Evolutionary conservation across 2,329 filamentous ascomycete species (phyloP).

Genomic region (Clathrospora elynae): DNA sequence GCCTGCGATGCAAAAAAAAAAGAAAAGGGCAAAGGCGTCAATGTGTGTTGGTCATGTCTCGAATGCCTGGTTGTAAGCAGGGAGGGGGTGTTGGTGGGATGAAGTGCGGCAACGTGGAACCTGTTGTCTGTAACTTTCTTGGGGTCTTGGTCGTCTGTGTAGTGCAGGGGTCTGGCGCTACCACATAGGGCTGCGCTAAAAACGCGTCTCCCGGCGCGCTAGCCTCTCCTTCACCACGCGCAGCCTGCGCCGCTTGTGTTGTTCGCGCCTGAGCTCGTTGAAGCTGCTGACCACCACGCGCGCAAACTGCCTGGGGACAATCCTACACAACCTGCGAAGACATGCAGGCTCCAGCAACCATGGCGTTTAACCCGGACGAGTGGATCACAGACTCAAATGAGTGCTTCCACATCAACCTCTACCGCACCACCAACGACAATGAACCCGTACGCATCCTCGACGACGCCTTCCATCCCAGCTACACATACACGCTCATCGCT

Average conservation of each 20-base stretch:
- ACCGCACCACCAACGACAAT: slow-evolving; percentile 31
- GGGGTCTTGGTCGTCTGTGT: slow-evolving; percentile 8
- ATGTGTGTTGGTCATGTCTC: slow-evolving; percentile 25
- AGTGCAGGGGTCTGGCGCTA: slow-evolving; percentile 15
- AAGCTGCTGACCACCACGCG: too few relatives aligned
- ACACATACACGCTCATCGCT: slow-evolving; percentile 91
- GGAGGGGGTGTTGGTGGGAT: slow-evolving; percentile 2
- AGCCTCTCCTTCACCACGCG: slow-evolving; percentile 22
- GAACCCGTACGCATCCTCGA: slow-evolving; percentile 52
- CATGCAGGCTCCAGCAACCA: slow-evolving; percentile 9
- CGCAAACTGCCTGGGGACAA: slow-evolving; percentile 3
- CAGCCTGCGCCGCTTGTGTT: too few relatives aligned
- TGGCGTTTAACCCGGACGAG: slow-evolving; percentile 38
- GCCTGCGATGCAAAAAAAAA: slow-evolving; percentile 21
- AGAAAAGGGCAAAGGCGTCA: slow-evolving; percentile 15
- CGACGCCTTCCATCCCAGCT: slow-evolving; percentile 78
- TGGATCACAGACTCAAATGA: slow-evolving; percentile 47
- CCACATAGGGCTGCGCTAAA: slow-evolving; percentile 31
- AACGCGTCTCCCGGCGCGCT: slow-evolving; percentile 31
- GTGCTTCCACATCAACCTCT: slow-evolving; percentile 47
- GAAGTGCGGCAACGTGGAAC: slow-evolving; percentile 8
- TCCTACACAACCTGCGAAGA: slow-evolving; percentile 4
- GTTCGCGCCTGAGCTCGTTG: too few relatives aligned
- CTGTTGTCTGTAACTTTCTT: slow-evolving; percentile 23
- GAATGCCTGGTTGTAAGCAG: slow-evolving; percentile 5